These are phyloP conservation scores for Dactylis glomerata DNA, from an alignment of 176 grass and related monocot genomes.

Conservation along the genomic window DNA sequence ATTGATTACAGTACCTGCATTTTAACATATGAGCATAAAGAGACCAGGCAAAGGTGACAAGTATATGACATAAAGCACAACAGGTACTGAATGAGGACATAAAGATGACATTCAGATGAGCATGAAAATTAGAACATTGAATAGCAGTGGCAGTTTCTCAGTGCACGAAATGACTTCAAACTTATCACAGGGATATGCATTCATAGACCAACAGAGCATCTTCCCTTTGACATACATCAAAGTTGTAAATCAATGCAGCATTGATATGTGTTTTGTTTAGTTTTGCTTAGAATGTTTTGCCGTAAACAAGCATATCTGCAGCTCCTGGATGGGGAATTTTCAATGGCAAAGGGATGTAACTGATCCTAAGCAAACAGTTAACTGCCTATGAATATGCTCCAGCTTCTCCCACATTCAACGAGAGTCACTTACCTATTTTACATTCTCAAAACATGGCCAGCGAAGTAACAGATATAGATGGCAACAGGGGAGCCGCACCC, in stretches of 20 bases:
- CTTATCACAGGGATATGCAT: not conserved
- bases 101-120: not conserved
- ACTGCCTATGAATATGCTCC: not conserved
- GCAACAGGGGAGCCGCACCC: not conserved
- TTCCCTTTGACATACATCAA: slow-evolving; percentile 5
- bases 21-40: slow-evolving; percentile 23
- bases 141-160: slow-evolving; percentile 6
- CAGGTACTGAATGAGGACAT: not conserved
- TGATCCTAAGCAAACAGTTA: not conserved
- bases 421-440: not conserved
- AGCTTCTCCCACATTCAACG: not conserved
- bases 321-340: not conserved
- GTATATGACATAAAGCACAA: not conserved
- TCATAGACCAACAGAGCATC: not conserved
- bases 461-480: not conserved
- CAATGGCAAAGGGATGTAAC: not conserved
- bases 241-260: not conserved
- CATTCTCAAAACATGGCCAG: not conserved
- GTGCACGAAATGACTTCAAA: slow-evolving; percentile 6
- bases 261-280: not conserved
- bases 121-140: slow-evolving; percentile 1
- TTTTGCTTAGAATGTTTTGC: not conserved
- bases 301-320: not conserved
- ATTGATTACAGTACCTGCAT: slow-evolving; percentile 88
- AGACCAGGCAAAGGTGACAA: not conserved